phyloP scores from a whole-genome alignment of 371 early-diverging fungal genomes.

The Mortierella sp. region DNA sequence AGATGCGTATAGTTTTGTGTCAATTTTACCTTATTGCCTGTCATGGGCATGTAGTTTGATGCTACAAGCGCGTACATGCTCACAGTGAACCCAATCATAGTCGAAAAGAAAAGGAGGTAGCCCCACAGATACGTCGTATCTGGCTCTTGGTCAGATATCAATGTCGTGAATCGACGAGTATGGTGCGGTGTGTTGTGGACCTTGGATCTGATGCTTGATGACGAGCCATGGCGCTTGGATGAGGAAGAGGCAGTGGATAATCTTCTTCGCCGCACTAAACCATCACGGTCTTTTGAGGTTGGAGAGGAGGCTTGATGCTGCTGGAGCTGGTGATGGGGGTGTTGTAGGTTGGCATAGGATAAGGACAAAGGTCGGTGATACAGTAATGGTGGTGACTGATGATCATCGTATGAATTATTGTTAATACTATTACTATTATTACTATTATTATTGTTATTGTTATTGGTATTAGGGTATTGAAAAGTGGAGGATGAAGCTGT shows the following conservation, averaged over 20 bases:
- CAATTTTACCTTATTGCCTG: conserved; percentile 68
- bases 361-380: conserved; percentile 21
- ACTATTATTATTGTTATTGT: conserved; percentile 3
- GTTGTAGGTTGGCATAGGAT: conserved; percentile 23
- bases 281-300: conserved; percentile 13
- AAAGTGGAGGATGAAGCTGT: conserved; percentile 15
- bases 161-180: conserved; percentile 67
- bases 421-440: not conserved
- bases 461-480: conserved; percentile 3
- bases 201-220: conserved; percentile 28
- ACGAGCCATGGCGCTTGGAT: conserved; percentile 21
- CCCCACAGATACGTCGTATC: conserved; percentile 83
- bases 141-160: conserved; percentile 68
- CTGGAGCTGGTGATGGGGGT: conserved; percentile 23
- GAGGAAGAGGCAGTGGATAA: conserved; percentile 30
- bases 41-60: conserved; percentile 79
- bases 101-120: conserved; percentile 70
- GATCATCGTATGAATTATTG: conserved; percentile 11
- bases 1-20: not conserved
- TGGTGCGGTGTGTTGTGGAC: conserved; percentile 56
- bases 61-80: conserved; percentile 79
- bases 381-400: conserved; percentile 8
- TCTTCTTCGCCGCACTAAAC: conserved; percentile 29
- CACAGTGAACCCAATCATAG: conserved; percentile 70
- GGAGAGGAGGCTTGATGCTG: not conserved